Conservation (phyloP, 176 grass and related monocot genomes). For the Pontederia paniculata region DNA sequence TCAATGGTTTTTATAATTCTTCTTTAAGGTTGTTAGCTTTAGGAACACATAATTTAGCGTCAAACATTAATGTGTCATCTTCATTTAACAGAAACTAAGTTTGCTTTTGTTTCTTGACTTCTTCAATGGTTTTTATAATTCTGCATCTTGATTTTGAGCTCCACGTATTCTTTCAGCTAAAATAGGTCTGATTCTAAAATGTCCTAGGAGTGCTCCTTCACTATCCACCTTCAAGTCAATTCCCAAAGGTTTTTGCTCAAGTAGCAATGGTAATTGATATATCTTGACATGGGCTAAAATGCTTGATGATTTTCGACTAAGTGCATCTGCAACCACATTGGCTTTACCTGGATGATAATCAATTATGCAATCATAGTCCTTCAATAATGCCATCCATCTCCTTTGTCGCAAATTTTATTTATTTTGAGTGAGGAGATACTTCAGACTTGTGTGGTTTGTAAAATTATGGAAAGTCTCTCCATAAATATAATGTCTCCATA, state of each 20-base stretch:
- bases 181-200: too few relatives aligned
- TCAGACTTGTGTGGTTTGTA: conserved; percentile 12
- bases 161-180: too few relatives aligned
- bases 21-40: too few relatives aligned
- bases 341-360: background rate
- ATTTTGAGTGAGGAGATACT: conserved; percentile 3
- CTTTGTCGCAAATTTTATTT: background rate
- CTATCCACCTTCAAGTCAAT: too few relatives aligned
- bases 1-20: too few relatives aligned
- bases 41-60: too few relatives aligned
- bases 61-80: too few relatives aligned
- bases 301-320: background rate
- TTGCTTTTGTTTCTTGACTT: too few relatives aligned
- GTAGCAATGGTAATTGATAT: background rate
- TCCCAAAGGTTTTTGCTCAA: background rate
- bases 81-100: too few relatives aligned
- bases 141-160: too few relatives aligned
- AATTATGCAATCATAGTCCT: background rate
- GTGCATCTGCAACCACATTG: conserved; percentile 7
- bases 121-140: too few relatives aligned
- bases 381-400: background rate
- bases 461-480: background rate
- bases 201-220: too few relatives aligned
- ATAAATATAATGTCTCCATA: background rate
- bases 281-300: background rate